Percentiles rank a stretch among this genome's conserved stretches.
Conservation (phyloP, 148 eudicot species). For the Selenicereus undatus region DNA sequence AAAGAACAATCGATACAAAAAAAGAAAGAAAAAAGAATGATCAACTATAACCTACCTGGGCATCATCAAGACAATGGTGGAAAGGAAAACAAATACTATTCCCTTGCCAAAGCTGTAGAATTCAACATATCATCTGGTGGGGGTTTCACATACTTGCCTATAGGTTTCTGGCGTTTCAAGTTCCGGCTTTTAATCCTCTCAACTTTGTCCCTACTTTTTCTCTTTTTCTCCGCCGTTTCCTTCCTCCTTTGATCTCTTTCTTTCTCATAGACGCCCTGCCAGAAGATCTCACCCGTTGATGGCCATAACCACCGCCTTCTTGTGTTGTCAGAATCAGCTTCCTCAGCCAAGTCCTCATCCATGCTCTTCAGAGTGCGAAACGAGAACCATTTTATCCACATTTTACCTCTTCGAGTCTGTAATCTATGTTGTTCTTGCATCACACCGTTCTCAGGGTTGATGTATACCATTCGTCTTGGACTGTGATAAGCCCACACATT, state of each 20-base stretch:
- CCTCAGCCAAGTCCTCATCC: conserved; percentile 96
- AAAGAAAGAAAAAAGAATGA: conserved; percentile 20
- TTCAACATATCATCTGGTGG: background rate
- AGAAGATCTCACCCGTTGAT: conserved; percentile 72
- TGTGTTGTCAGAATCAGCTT: conserved; percentile 55
- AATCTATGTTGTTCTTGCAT: conserved; percentile 74
- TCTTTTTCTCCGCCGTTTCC: conserved; percentile 49
- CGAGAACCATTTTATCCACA: conserved; percentile 92
- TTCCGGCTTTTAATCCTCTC: conserved; percentile 53
- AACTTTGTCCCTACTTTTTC: conserved; percentile 51
- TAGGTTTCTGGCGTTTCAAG: conserved; percentile 40
- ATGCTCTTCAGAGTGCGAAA: conserved; percentile 61
- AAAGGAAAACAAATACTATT: conserved; percentile 2
- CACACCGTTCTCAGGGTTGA: conserved; percentile 62
- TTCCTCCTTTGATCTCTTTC: conserved; percentile 50
- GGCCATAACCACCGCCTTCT: conserved; percentile 86
- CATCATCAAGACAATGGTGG: background rate
- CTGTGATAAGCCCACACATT: conserved; percentile 98
- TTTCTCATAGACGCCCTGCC: conserved; percentile 73
- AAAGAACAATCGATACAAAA: conserved; percentile 22
- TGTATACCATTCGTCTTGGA: conserved; percentile 69
- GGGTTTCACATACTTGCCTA: conserved; percentile 45
- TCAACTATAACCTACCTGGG: conserved; percentile 21
- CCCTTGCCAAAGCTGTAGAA: conserved; percentile 1
- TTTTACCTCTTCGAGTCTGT: conserved; percentile 57